phyloP scores from a whole-genome alignment of 345 rosid species.

The Trapa bicornis region DNA sequence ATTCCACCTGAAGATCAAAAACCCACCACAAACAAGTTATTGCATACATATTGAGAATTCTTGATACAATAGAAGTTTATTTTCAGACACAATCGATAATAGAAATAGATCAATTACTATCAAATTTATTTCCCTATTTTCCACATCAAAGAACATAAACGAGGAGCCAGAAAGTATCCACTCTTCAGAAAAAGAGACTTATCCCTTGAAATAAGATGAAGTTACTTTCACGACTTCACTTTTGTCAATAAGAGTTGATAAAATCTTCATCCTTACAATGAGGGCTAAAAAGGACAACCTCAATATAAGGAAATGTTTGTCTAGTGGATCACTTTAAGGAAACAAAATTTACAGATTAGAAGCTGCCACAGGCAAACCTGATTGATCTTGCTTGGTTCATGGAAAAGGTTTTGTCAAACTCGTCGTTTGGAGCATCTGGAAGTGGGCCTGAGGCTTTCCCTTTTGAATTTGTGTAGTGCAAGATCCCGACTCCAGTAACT shows the following conservation, averaged over 20 bases:
- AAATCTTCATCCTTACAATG: too few species aligned
- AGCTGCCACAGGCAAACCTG: slow-evolving; percentile 39
- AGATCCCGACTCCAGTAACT: slow-evolving; percentile 91
- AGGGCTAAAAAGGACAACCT: not conserved
- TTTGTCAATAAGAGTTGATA: too few species aligned
- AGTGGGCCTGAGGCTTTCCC: slow-evolving; percentile 85
- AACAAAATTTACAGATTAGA: not conserved
- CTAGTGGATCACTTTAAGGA: not conserved
- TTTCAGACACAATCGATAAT: not conserved
- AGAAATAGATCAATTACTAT: too few species aligned
- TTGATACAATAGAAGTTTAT: not conserved
- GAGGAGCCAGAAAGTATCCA: not conserved
- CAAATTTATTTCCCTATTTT: too few species aligned
- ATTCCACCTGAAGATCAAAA: slow-evolving; percentile 50
- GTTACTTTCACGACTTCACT: too few species aligned
- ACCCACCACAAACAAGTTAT: not conserved
- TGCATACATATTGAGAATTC: not conserved
- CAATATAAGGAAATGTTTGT: not conserved
- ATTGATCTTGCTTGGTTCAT: slow-evolving; percentile 99
- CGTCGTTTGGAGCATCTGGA: slow-evolving; percentile 72
- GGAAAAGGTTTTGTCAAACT: slow-evolving; percentile 82
- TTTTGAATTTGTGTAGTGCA: slow-evolving; percentile 85
- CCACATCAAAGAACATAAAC: not conserved
- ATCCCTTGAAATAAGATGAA: too few species aligned
- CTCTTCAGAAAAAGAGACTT: not conserved